A percentile compares a stretch with the other conserved stretches of the same genome.
These are phyloP conservation scores for Crithidia thermophila DNA, from an alignment of 208 protist genomes.

Conservation along the genomic window DNA sequence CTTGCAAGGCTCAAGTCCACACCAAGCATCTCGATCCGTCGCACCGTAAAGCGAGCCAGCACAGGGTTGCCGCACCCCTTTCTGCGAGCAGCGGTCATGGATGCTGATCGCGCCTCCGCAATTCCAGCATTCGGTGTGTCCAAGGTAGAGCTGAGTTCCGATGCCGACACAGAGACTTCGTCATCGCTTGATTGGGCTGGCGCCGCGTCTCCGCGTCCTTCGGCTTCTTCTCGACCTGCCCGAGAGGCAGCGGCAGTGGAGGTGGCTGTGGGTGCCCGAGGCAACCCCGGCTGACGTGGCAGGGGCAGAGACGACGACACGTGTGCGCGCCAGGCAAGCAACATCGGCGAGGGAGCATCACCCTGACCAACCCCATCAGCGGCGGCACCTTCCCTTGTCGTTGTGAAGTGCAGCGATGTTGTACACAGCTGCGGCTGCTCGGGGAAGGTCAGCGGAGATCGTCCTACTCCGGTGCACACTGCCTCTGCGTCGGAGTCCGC, in stretches of 20 bases:
- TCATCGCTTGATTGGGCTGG: too few relatives aligned
- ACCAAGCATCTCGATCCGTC: slow-evolving; percentile 21
- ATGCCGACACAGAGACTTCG: neutral
- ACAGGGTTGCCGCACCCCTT: neutral
- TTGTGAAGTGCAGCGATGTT: neutral
- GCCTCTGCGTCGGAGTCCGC: neutral
- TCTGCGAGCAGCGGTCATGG: too few relatives aligned
- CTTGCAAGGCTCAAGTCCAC: slow-evolving; percentile 26
- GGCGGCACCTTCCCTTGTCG: neutral
- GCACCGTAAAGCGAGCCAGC: slow-evolving; percentile 18
- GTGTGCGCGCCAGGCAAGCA: slow-evolving; percentile 25
- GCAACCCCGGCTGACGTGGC: too few relatives aligned
- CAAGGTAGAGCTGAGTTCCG: neutral
- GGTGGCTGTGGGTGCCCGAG: too few relatives aligned
- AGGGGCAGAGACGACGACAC: slow-evolving; percentile 5
- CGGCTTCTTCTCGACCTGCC: neutral
- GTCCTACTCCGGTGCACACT: slow-evolving; percentile 17
- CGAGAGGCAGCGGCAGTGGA: neutral
- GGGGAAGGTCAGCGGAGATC: slow-evolving; percentile 3
- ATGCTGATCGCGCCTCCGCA: too few relatives aligned
- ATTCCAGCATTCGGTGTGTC: neutral
- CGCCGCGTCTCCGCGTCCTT: too few relatives aligned
- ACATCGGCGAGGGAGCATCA: neutral
- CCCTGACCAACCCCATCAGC: neutral
- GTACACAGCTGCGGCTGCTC: neutral